Evolutionary conservation across 1,284 basidiomycete species (phyloP), one percentile per base, ranked within the genome.

Genomic region (Anthracocystis panici-leucophaei): DNA sequence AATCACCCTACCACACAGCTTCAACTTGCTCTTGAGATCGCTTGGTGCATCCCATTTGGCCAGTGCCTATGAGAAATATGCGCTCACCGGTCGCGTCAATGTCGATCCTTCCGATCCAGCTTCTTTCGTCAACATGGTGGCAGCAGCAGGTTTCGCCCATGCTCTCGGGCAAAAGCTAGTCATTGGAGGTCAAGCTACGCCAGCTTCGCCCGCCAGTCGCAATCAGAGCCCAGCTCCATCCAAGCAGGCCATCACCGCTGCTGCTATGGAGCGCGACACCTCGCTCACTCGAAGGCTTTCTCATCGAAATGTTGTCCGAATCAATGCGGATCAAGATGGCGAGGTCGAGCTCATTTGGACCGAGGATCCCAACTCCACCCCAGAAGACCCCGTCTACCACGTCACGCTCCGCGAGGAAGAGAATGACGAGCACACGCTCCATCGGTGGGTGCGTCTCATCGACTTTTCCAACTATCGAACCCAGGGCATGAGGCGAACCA

Each of bases 391-490:
- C 12, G 57, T 78, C 42, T 80, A 78, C 45, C 76, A 76, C 53
- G 78, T 80, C 44, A 77, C 75, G 1, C 65, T 79, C 1, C 46
- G 70, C 20, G 75, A 74, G 16, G 72, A 75, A 14, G 69, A 77
- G 23, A 52, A 74, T 12, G 68, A 79, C 11, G 59, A 55, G 2
- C 52, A 40, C 40, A 65, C 55, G 16, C 57, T 77, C 1, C 77
- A 79, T 57, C 62, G 57, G 25, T 82, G 71, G 64, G 75, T 82
- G 31, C 80, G 83, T 35, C 58, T 85, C 35, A 59, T 85, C 41
- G 82, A 84, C 81, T 97, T 97, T 83, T 94, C 93, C 79, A 92
- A 94, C 82, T 97, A 96, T 87, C 90, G 94, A 35, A 95, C 95
- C 21, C 94, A 96, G 69, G 95, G 95, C 0, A 93, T 97, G 90